Conservation (phyloP, 1,284 basidiomycete species). For the Tetrapyrgos nigripes region DNA sequence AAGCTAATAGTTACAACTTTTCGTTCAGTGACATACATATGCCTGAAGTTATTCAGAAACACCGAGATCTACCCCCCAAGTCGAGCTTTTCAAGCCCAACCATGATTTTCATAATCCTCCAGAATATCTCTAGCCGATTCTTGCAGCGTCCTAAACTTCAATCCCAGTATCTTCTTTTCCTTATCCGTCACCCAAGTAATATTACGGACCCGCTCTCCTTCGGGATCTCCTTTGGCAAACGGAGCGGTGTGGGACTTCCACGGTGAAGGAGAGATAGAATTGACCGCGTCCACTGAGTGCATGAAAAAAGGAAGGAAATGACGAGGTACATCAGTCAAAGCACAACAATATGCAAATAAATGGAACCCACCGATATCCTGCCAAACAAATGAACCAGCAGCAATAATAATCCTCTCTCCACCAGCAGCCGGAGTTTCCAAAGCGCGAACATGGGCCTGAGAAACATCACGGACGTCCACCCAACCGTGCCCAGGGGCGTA, state of each 20-base stretch:
- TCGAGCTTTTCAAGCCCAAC: conserved; percentile 35
- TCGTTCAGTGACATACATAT: too few relatives aligned
- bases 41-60: too few relatives aligned
- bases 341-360: background rate
- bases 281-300: conserved; percentile 18
- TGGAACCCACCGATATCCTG: conserved; percentile 35
- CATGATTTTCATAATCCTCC: conserved; percentile 43
- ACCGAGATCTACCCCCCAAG: too few relatives aligned
- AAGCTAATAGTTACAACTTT: too few relatives aligned
- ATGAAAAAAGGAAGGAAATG: background rate
- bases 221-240: conserved; percentile 8
- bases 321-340: too few relatives aligned
- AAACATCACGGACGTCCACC: conserved; percentile 71
- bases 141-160: conserved; percentile 50
- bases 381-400: conserved; percentile 38
- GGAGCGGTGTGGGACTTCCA: conserved; percentile 1
- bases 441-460: conserved; percentile 61
- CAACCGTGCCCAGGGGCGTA: conserved; percentile 30
- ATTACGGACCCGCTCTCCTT: background rate
- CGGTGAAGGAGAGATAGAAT: conserved; percentile 9
- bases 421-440: conserved; percentile 61
- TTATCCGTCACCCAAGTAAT: conserved; percentile 40
- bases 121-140: conserved; percentile 49
- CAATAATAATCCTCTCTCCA: conserved; percentile 63
- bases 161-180: conserved; percentile 47